Evolutionary conservation across 495 filamentous ascomycete genomes (phyloP), one percentile per base, ranked within the genome.

Genomic region (Penicillium tannophilum): DNA sequence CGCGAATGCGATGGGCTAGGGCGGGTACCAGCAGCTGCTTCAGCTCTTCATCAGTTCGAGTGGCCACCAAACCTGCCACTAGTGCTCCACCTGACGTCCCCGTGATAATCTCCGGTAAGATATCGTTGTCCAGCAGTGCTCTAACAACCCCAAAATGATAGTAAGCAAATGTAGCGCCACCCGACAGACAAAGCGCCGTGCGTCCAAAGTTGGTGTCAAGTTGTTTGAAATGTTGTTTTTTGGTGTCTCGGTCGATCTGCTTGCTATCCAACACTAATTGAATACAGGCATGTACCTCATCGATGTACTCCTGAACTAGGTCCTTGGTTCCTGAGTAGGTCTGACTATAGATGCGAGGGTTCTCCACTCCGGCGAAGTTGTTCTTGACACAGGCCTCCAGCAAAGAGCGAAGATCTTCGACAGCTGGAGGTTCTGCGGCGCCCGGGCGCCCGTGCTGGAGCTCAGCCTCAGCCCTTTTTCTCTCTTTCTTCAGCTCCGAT

Each of bases 261-360:
- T 82, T 76, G 11, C 88, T 89, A 39, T 85, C 74, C 5, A 88
- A 64, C 14, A 98, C 74, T 59, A 93, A 83, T 49, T 79, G 74
- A 42, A 96, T 74, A 43, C 89, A 86, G 1, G 61, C 63, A 59
- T 79, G 69, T 41, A 80, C 71, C 76, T 98, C 93, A 61, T 96
- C 90, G 50, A 97, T 79, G 67, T 90, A 97, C 42, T 86, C 82
- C 74, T 98, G 95, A 16, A 95, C 92, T 46, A 96, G 72, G 42
- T 92, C 84, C 69, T 98, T 98, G 2, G 94, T 98, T 23, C 95
- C 94, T 56, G 92, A 96, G 64, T 98, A 98, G 2, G 93, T 93
- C 76, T 98, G 91, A 63, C 89, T 93, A 70, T 98, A 98, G 12
- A 98, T 79, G 41, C 91, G 80, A 20, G 94, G 87, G 61, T 96